phyloP scores from a whole-genome alignment of 1,284 basidiomycete genomes.

The Pyrrhoderma noxium region DNA sequence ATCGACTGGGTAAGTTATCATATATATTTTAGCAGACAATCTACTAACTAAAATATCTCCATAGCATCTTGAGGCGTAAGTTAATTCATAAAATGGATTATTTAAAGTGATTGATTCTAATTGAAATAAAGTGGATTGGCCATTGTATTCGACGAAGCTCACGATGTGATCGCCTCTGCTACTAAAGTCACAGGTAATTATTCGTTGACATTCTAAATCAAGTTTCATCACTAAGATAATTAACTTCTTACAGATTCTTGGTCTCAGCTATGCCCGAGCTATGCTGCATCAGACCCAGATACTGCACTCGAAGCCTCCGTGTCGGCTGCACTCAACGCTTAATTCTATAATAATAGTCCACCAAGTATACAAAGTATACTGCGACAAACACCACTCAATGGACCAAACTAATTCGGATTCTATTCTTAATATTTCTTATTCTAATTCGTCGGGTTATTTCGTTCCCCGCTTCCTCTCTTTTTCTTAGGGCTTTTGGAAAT shows the following conservation, averaged over 20 bases:
- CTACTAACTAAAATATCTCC: too few species aligned
- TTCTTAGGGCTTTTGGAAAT: too few species aligned
- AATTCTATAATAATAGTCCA: too few species aligned
- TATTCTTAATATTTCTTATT: too few species aligned
- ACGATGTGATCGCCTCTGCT: constrained; percentile 21
- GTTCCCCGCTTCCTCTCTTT: too few species aligned
- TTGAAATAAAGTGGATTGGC: constrained; percentile 34
- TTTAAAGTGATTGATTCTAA: constrained; percentile 23
- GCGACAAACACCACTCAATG: too few species aligned
- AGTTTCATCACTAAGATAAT: background rate
- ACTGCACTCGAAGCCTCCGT: constrained; percentile 5
- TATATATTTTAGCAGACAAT: too few species aligned
- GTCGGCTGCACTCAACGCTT: too few species aligned
- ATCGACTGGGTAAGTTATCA: constrained; percentile 29
- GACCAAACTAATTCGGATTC: too few species aligned
- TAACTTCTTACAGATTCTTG: constrained; percentile 6
- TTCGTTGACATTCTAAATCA: too few species aligned
- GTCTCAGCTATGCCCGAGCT: constrained; percentile 14
- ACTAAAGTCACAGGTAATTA: constrained; percentile 23
- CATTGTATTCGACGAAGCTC: constrained; percentile 35
- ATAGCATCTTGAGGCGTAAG: constrained; percentile 33
- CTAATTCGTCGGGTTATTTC: too few species aligned
- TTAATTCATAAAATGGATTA: constrained; percentile 29
- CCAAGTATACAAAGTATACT: too few species aligned
- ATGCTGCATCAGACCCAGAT: constrained; percentile 9